Evolutionary conservation across 208 protist genomes (phyloP).

Genomic region (Acanthamoeba royreba): DNA sequence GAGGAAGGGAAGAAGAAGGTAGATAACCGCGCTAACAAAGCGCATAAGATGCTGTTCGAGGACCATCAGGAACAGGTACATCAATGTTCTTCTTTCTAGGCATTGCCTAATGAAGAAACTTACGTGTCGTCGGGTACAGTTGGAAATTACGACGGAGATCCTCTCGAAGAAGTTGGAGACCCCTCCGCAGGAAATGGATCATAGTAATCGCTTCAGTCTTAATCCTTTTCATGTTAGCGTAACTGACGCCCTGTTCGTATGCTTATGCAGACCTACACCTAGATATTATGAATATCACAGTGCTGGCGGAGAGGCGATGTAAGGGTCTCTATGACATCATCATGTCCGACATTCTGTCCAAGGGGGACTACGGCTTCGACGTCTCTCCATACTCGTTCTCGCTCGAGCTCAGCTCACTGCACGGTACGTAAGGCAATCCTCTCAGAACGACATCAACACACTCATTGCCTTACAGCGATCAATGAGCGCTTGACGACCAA

Average conservation of each 20-base stretch:
- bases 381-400: background rate
- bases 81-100: background rate
- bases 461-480: no score
- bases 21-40: background rate
- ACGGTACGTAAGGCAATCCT: no score
- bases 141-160: constrained; percentile 16
- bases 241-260: no score
- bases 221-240: no score
- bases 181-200: background rate
- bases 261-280: background rate
- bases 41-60: constrained; percentile 31
- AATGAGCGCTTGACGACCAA: background rate
- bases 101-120: no score
- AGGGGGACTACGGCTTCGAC: constrained; percentile 12
- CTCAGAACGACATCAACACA: no score
- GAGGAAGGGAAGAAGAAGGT: constrained; percentile 31
- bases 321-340: constrained; percentile 7
- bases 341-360: background rate
- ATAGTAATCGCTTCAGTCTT: no score
- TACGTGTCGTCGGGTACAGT: background rate
- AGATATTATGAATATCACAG: constrained; percentile 20
- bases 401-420: background rate
- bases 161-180: background rate
- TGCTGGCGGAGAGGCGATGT: constrained; percentile 19
- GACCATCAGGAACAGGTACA: constrained; percentile 6